phyloP scores from a whole-genome alignment of 75 land plant genomes.

The Cryptomeria japonica region DNA sequence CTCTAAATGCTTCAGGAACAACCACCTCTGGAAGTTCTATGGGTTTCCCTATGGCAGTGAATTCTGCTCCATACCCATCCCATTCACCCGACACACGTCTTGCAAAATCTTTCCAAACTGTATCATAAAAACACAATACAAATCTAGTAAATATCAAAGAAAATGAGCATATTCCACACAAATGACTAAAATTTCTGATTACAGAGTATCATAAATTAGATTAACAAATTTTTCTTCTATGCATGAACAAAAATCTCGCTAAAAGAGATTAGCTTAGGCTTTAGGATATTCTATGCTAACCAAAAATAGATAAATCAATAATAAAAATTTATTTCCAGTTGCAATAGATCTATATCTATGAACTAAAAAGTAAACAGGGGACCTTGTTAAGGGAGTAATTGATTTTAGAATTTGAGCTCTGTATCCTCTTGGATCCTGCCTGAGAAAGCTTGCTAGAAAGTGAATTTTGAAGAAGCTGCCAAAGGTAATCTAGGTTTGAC shows the following conservation, averaged over 20 bases:
- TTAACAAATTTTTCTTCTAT: background rate
- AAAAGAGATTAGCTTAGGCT: background rate
- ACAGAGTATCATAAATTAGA: background rate
- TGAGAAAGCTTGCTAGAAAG: too few relatives aligned
- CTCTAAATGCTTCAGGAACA: conserved; percentile 79
- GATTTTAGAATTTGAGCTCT: too few relatives aligned
- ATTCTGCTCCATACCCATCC: conserved; percentile 90
- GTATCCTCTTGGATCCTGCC: too few relatives aligned
- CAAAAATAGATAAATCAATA: background rate
- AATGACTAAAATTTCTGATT: background rate
- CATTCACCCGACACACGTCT: conserved; percentile 83
- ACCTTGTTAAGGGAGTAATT: too few relatives aligned
- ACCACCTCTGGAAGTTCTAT: conserved; percentile 73
- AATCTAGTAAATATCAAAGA: background rate
- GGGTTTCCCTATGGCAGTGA: conserved; percentile 62
- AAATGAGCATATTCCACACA: background rate
- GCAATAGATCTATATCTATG: background rate
- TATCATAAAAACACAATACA: background rate
- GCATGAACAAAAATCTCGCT: background rate
- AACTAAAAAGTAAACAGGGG: background rate
- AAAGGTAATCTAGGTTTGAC: too few relatives aligned
- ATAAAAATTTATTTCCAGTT: background rate
- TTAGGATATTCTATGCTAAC: background rate
- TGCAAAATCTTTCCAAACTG: conserved; percentile 73
- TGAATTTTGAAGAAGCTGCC: too few relatives aligned